Evolutionary conservation across 2,329 filamentous ascomycete species (phyloP).

Genomic region (Alternaria brassicicola): DNA sequence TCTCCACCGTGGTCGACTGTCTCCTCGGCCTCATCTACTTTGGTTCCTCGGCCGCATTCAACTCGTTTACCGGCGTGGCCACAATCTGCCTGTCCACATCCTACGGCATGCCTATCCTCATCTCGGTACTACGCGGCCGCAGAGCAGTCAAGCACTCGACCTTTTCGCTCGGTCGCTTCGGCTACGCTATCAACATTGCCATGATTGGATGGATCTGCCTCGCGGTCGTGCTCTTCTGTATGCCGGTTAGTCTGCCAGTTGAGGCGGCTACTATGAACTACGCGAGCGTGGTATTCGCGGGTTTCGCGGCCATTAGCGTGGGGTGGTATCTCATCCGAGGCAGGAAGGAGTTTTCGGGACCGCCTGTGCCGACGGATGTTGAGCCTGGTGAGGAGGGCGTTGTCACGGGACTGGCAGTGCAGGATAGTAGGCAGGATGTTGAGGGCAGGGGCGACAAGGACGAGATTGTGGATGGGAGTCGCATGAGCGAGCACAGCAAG

Average conservation of each 20-base stretch:
- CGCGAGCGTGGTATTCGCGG: constrained; percentile 50
- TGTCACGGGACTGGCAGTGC: constrained; percentile 40
- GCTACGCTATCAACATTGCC: constrained; percentile 69
- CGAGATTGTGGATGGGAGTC: constrained; percentile 15
- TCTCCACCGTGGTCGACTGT: constrained; percentile 72
- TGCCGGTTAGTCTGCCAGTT: constrained; percentile 61
- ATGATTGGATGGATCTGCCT: constrained; percentile 75
- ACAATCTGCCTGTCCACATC: constrained; percentile 79
- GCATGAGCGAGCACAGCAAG: neutral
- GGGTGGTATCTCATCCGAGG: constrained; percentile 48
- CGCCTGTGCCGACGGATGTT: constrained; percentile 46
- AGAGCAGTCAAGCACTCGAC: constrained; percentile 68
- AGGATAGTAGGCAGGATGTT: constrained; percentile 37
- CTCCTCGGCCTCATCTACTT: constrained; percentile 80
- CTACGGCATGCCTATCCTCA: constrained; percentile 76
- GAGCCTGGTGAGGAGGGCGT: constrained; percentile 42
- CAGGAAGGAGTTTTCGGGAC: constrained; percentile 47
- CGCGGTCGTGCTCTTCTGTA: constrained; percentile 75
- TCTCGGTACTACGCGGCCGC: constrained; percentile 71
- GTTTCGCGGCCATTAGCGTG: constrained; percentile 46
- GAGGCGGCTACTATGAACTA: constrained; percentile 53
- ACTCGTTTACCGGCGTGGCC: constrained; percentile 78
- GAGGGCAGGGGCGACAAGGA: constrained; percentile 31
- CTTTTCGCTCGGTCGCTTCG: constrained; percentile 72
- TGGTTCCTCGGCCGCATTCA: constrained; percentile 76